Percentiles rank a stretch among this genome's conserved stretches.
phyloP scores from a whole-genome alignment of 495 filamentous ascomycete genomes.

The Bryoglossum gracile region DNA sequence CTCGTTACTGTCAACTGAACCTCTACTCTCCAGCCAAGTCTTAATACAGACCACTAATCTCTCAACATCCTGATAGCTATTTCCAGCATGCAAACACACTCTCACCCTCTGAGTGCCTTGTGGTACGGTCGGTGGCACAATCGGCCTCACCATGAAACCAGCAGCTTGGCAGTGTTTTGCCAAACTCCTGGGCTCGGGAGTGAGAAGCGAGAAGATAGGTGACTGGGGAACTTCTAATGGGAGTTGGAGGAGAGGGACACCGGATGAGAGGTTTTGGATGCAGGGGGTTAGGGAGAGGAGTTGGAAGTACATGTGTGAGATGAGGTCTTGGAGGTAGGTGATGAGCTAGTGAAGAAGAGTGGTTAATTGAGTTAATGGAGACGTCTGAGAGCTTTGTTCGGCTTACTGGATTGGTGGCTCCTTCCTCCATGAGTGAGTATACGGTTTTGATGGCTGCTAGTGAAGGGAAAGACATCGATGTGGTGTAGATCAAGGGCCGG shows the following conservation, averaged over 20 bases:
- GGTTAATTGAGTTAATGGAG: slow-evolving; percentile 6
- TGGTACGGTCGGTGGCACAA: slow-evolving; percentile 51
- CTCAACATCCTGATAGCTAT: slow-evolving; percentile 39
- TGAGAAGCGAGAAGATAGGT: slow-evolving; percentile 38
- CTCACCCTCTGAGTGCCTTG: slow-evolving; percentile 42
- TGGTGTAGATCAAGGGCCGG: slow-evolving; percentile 54
- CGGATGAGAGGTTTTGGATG: neutral
- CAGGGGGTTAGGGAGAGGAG: neutral
- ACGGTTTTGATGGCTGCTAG: slow-evolving; percentile 41
- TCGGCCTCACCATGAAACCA: slow-evolving; percentile 46
- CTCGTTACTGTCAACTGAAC: no score
- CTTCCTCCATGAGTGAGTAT: slow-evolving; percentile 42
- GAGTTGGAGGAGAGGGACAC: slow-evolving; percentile 18
- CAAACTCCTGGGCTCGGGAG: slow-evolving; percentile 38
- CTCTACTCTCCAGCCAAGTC: slow-evolving; percentile 38
- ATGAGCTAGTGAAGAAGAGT: slow-evolving; percentile 20
- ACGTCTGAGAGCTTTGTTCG: slow-evolving; percentile 13
- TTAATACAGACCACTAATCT: slow-evolving; percentile 34
- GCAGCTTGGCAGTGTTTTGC: slow-evolving; percentile 41
- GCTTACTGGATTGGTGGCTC: slow-evolving; percentile 33
- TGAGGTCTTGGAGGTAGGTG: slow-evolving; percentile 25
- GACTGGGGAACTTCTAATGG: slow-evolving; percentile 25
- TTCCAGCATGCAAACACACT: slow-evolving; percentile 48
- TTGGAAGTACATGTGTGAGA: slow-evolving; percentile 21
- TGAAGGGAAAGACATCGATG: slow-evolving; percentile 46